Base-by-base conservation (phyloP, 768 basidiomycete species). In the Fibroporia radiculosa region DNA sequence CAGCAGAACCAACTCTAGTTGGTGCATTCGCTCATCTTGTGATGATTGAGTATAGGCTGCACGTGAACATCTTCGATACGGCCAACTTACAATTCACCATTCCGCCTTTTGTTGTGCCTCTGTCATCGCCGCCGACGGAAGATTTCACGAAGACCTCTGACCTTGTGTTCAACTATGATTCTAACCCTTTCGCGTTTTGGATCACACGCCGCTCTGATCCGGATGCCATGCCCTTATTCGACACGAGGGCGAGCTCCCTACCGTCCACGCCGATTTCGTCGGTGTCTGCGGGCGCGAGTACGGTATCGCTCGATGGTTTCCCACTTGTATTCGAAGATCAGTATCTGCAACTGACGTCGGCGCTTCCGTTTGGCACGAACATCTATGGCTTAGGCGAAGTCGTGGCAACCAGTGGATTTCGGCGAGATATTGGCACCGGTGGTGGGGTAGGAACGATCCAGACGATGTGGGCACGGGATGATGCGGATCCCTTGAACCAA, bases 341-440 rank as follows among this genome's bases (percentile, higher is more conserved):
- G 55, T 89, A 87, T 57, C 70, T 90, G 18, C 84, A 88, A 71
- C 50, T 90, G 16, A 66, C 83, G 1, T 84, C 83, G 3, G 72
- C 80, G 0, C 65, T 90, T 1, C 83, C 86, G 0, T 57, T 71
- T 6, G 68, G 72, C 27, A 72, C 85, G 2, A 88, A 89, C 52
- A 73, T 90, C 38, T 89, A 88, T 50, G 88, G 88, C 2, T 62
- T 90, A 28, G 84, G 87, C 2, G 85, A 92, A 58, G 76, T 78
- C 1, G 65, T 85, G 11, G 72, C 82, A 1, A 77, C 76, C 56
- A 81, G 80, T 48, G 83, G 83, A 4, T 80, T 84, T 59, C 66
- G 83, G 29, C 69, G 83, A 24, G 73, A 79, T 47, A 68, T 83
- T 24, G 74, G 73, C 22, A 65, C 67, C 2, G 59, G 69, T 44